Conservation (phyloP, 169 alveolate genomes). For the Eimeria praecox region DNA sequence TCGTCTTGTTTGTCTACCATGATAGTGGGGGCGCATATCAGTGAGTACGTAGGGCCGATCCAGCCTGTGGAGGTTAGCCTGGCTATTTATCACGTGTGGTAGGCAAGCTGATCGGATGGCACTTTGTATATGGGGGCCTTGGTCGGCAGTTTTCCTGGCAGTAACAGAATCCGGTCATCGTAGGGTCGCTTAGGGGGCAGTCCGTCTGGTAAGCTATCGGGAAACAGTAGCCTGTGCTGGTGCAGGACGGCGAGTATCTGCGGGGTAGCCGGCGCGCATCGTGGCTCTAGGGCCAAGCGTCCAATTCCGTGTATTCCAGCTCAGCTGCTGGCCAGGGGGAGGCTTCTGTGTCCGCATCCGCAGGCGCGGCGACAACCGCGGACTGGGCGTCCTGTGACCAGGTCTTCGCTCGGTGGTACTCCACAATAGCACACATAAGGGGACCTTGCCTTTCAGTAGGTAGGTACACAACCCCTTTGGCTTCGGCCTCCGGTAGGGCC, state of each 20-base stretch:
- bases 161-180: background rate
- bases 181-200: background rate
- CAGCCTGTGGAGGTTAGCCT: background rate
- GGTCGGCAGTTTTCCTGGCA: background rate
- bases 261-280: background rate
- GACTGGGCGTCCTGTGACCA: background rate
- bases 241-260: background rate
- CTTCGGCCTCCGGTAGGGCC: background rate
- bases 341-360: background rate
- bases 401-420: background rate
- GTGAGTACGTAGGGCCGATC: background rate
- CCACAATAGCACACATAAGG: background rate
- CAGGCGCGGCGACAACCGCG: background rate
- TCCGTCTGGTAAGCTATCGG: background rate
- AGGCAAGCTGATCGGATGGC: background rate
- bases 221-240: background rate
- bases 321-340: background rate
- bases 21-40: background rate
- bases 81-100: background rate
- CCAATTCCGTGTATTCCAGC: background rate
- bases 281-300: background rate
- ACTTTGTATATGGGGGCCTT: background rate
- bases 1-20: background rate
- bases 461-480: background rate
- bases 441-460: background rate